Conservation (phyloP, 768 basidiomycete genomes). For the Termitomyces eurrhizus region DNA sequence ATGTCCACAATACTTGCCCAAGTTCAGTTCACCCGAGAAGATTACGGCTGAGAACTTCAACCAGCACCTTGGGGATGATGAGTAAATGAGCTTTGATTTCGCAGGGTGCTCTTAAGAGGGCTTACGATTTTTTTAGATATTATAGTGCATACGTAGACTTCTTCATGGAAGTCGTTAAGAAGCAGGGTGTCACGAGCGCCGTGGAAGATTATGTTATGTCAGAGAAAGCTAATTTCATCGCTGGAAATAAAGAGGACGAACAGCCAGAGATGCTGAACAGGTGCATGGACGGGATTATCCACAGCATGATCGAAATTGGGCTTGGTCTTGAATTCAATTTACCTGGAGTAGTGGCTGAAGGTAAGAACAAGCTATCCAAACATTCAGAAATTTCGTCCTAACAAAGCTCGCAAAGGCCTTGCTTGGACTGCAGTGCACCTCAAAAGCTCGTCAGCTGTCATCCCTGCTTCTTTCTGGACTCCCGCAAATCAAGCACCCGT, state of each 20-base stretch:
- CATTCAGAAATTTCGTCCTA: background rate
- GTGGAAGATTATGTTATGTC: slow-evolving; percentile 61
- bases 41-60: slow-evolving; percentile 45
- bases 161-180: slow-evolving; percentile 38
- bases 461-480: slow-evolving; percentile 25
- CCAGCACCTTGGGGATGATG: slow-evolving; percentile 51
- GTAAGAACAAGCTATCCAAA: slow-evolving; percentile 25
- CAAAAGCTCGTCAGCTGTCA: slow-evolving; percentile 29
- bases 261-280: slow-evolving; percentile 46
- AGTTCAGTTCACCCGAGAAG: slow-evolving; percentile 34
- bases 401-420: slow-evolving; percentile 37
- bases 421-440: slow-evolving; percentile 51
- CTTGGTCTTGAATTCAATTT: slow-evolving; percentile 60
- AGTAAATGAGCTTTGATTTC: slow-evolving; percentile 28
- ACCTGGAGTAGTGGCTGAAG: slow-evolving; percentile 59
- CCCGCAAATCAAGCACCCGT: background rate
- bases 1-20: slow-evolving; percentile 25
- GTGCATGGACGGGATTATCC: slow-evolving; percentile 52
- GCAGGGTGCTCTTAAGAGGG: background rate
- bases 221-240: slow-evolving; percentile 37
- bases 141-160: slow-evolving; percentile 50
- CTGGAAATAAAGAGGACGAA: slow-evolving; percentile 19
- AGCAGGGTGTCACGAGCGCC: slow-evolving; percentile 33
- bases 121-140: slow-evolving; percentile 33
- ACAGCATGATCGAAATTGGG: slow-evolving; percentile 63